phyloP scores from a whole-genome alignment of 2,329 filamentous ascomycete genomes.

The Aspergillus tanneri region DNA sequence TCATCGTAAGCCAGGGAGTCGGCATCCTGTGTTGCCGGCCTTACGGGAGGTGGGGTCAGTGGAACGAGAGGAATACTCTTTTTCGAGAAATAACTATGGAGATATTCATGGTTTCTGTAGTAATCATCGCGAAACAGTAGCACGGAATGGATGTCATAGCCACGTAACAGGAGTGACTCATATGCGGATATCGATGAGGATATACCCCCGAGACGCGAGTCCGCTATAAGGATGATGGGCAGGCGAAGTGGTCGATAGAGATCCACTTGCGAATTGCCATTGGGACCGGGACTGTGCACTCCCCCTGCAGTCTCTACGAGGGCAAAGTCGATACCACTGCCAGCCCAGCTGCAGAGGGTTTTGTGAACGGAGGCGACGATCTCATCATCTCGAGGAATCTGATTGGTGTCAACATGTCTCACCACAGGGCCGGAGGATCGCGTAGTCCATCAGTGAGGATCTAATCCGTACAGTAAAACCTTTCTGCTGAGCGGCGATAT shows the following conservation, averaged over 20 bases:
- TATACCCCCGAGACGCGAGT: constrained; percentile 75
- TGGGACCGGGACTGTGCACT: constrained; percentile 75
- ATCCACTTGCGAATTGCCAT: constrained; percentile 74
- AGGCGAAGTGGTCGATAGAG: constrained; percentile 72
- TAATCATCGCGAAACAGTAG: constrained; percentile 65
- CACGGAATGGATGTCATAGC: constrained; percentile 72
- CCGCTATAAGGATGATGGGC: constrained; percentile 72
- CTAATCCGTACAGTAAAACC: constrained; percentile 35
- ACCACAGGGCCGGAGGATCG: too few species aligned
- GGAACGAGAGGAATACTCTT: constrained; percentile 58
- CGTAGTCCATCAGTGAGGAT: neutral
- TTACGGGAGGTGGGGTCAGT: constrained; percentile 59
- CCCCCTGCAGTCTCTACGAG: constrained; percentile 81
- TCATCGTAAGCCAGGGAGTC: constrained; percentile 49
- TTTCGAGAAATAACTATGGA: constrained; percentile 65
- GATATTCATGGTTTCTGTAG: constrained; percentile 68
- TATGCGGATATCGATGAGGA: constrained; percentile 76
- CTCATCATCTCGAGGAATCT: constrained; percentile 52
- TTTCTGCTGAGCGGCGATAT: constrained; percentile 63
- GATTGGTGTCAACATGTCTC: constrained; percentile 8
- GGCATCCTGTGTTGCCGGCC: constrained; percentile 28
- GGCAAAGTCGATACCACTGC: constrained; percentile 53
- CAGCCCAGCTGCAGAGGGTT: constrained; percentile 40
- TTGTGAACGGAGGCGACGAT: constrained; percentile 53
- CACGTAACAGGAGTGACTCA: constrained; percentile 73